These are phyloP conservation scores for Verticillium longisporum DNA, from an alignment of 2,329 filamentous ascomycete genomes.

Conservation along the genomic window DNA sequence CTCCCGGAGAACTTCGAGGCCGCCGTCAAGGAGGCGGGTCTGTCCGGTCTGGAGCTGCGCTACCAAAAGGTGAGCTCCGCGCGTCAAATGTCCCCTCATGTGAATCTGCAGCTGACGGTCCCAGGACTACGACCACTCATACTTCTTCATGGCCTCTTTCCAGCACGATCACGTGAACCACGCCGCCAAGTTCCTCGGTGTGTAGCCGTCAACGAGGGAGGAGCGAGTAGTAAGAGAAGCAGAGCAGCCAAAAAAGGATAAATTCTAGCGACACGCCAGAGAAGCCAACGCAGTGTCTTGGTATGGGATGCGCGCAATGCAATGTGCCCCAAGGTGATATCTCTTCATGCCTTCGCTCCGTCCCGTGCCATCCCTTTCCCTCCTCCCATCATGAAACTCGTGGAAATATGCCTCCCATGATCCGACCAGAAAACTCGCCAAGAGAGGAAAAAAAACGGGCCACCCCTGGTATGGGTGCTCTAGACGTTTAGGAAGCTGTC, in stretches of 20 bases:
- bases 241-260: slow-evolving; percentile 1
- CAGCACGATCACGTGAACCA: slow-evolving; percentile 85
- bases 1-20: slow-evolving; percentile 87
- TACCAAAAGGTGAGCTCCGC: slow-evolving; percentile 62
- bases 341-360: background rate
- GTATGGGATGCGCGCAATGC: background rate
- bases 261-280: background rate
- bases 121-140: slow-evolving; percentile 86
- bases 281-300: background rate
- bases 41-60: slow-evolving; percentile 67
- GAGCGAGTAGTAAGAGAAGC: background rate
- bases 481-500: background rate
- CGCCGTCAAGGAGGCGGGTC: slow-evolving; percentile 69
- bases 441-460: background rate
- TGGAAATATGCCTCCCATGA: background rate
- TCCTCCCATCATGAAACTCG: background rate
- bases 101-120: background rate
- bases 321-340: background rate
- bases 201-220: slow-evolving; percentile 13
- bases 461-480: background rate
- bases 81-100: background rate
- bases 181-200: slow-evolving; percentile 72
- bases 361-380: background rate
- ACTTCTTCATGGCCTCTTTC: slow-evolving; percentile 93
- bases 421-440: background rate